These are phyloP conservation scores for Apophysomyces trapeziformis DNA, from an alignment of 371 early-diverging fungal genomes.

Conservation along the genomic window DNA sequence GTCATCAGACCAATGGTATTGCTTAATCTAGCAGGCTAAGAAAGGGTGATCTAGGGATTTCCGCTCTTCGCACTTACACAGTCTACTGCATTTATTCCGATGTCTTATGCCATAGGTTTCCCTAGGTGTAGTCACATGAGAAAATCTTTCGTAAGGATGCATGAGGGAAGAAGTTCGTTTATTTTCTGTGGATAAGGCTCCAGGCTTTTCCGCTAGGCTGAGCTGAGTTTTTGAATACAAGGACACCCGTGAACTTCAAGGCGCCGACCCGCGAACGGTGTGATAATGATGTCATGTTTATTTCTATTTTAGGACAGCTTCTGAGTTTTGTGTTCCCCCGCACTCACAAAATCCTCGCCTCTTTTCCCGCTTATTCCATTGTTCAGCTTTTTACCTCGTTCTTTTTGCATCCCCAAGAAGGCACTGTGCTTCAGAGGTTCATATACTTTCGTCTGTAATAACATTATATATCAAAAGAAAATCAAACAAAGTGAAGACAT, in stretches of 20 bases:
- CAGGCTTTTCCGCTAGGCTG: too few species aligned
- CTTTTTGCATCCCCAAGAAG: neutral
- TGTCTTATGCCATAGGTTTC: too few species aligned
- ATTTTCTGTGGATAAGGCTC: too few species aligned
- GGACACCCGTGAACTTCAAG: neutral
- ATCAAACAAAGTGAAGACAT: constrained; percentile 4
- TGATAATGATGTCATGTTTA: constrained; percentile 8
- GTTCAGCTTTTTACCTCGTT: neutral
- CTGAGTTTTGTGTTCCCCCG: constrained; percentile 9
- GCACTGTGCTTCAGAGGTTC: neutral
- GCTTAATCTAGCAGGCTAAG: too few species aligned
- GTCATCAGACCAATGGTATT: too few species aligned
- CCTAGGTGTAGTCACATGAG: too few species aligned
- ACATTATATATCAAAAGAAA: constrained; percentile 7
- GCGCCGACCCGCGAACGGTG: neutral
- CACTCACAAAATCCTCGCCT: constrained; percentile 3
- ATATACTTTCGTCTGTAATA: neutral
- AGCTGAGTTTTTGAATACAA: too few species aligned
- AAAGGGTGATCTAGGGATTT: too few species aligned
- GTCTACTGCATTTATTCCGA: too few species aligned
- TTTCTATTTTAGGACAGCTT: neutral
- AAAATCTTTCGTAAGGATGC: neutral
- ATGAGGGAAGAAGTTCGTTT: neutral
- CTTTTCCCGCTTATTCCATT: constrained; percentile 10
- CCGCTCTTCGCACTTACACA: too few species aligned